These are phyloP conservation scores for Nicotiana knightiana DNA, from an alignment of 257 asterid genomes.

Conservation along the genomic window DNA sequence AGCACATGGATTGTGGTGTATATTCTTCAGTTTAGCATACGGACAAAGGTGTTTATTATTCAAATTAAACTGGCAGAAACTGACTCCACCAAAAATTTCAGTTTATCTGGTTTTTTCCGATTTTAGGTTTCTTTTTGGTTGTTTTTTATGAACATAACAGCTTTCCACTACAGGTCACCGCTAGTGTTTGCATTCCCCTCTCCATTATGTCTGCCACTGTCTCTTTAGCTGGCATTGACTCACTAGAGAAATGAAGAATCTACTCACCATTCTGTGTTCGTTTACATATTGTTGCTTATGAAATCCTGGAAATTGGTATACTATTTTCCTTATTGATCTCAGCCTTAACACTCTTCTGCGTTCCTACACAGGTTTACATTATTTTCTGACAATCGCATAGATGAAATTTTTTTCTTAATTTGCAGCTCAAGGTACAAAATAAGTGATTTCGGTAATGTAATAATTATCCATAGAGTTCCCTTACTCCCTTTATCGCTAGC, in stretches of 20 bases:
- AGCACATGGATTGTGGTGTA: background rate
- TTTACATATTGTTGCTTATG: background rate
- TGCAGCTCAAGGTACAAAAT: background rate
- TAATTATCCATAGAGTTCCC: background rate
- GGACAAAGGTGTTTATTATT: background rate
- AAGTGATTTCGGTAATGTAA: background rate
- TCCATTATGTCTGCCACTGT: background rate
- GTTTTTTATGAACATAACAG: background rate
- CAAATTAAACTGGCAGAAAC: background rate
- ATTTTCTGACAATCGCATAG: background rate
- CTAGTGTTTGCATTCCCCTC: background rate
- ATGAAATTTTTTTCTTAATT: background rate
- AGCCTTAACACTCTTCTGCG: background rate
- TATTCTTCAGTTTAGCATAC: background rate
- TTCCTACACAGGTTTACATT: background rate
- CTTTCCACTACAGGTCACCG: background rate
- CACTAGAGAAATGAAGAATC: background rate
- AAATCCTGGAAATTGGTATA: background rate
- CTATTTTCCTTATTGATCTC: background rate
- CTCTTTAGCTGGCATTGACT: background rate
- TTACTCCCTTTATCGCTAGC: background rate
- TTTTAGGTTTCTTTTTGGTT: background rate
- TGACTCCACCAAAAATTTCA: background rate
- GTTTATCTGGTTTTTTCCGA: background rate
- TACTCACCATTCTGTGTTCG: background rate